phyloP scores from a whole-genome alignment of 768 basidiomycete species.

The Pisolithus albus region DNA sequence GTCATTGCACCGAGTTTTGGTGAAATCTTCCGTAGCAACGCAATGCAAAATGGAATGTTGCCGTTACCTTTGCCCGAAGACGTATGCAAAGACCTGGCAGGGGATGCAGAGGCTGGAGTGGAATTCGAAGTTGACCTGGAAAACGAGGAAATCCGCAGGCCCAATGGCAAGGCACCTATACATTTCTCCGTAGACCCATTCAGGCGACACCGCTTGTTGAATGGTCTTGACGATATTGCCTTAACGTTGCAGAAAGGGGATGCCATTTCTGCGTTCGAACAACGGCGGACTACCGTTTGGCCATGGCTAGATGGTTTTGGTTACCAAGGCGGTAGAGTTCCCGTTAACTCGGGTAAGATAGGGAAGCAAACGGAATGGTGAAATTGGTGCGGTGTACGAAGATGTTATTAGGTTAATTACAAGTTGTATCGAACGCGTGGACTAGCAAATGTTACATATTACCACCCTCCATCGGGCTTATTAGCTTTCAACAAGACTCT shows the following conservation, averaged over 20 bases:
- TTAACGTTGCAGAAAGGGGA: conserved; percentile 79
- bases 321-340: conserved; percentile 74
- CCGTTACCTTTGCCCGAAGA: conserved; percentile 65
- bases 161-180: conserved; percentile 66
- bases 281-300: conserved; percentile 69
- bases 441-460: no score
- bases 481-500: no score
- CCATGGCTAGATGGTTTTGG: conserved; percentile 98
- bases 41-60: conserved; percentile 93
- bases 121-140: conserved; percentile 83
- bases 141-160: conserved; percentile 69
- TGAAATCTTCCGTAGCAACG: conserved; percentile 84
- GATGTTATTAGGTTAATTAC: not conserved
- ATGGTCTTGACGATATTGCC: conserved; percentile 95
- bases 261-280: conserved; percentile 76
- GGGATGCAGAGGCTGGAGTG: conserved; percentile 68
- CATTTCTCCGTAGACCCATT: conserved; percentile 82
- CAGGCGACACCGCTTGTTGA: conserved; percentile 87
- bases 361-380: conserved; percentile 69
- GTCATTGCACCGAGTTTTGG: conserved; percentile 86
- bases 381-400: conserved; percentile 5
- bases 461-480: no score
- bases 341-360: conserved; percentile 36
- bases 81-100: conserved; percentile 63
- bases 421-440: not conserved